Conservation (phyloP, 768 basidiomycete species). For the Strobilomyces confusus region DNA sequence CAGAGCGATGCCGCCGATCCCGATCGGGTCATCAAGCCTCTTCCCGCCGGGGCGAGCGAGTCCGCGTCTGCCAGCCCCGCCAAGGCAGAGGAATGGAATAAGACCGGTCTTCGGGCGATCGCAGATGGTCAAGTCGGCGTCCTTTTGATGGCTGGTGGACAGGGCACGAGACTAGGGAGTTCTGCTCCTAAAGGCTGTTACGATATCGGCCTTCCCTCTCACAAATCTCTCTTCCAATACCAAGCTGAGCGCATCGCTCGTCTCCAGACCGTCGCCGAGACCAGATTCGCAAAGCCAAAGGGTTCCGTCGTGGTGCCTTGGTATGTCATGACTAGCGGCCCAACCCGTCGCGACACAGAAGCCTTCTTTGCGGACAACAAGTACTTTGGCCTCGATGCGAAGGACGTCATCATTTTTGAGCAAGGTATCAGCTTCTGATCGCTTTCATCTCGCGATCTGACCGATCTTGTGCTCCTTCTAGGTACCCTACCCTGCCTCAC, state of each 20-base stretch:
- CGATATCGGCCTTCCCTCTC: conserved; percentile 91
- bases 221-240: conserved; percentile 92
- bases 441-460: neutral
- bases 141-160: conserved; percentile 95
- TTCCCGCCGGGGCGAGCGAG: conserved; percentile 73
- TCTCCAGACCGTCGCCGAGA: conserved; percentile 72
- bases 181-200: conserved; percentile 96
- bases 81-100: conserved; percentile 71
- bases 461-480: conserved; percentile 30
- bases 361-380: conserved; percentile 71
- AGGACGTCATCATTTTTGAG: conserved; percentile 91
- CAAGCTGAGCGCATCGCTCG: conserved; percentile 95
- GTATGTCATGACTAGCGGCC: conserved; percentile 99
- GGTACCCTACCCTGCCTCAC: conserved; percentile 95
- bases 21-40: conserved; percentile 58
- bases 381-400: conserved; percentile 76
- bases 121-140: conserved; percentile 86
- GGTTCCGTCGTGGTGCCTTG: conserved; percentile 80
- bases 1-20: conserved; percentile 51
- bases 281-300: conserved; percentile 44
- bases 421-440: conserved; percentile 61
- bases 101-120: conserved; percentile 76
- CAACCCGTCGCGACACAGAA: conserved; percentile 85
- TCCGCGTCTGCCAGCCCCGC: conserved; percentile 50
- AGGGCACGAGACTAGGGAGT: conserved; percentile 92